Percentiles rank a stretch among this genome's conserved stretches.
These are phyloP conservation scores for Cladosporium colombiae DNA, from an alignment of 2,329 filamentous ascomycete genomes.

Conservation along the genomic window DNA sequence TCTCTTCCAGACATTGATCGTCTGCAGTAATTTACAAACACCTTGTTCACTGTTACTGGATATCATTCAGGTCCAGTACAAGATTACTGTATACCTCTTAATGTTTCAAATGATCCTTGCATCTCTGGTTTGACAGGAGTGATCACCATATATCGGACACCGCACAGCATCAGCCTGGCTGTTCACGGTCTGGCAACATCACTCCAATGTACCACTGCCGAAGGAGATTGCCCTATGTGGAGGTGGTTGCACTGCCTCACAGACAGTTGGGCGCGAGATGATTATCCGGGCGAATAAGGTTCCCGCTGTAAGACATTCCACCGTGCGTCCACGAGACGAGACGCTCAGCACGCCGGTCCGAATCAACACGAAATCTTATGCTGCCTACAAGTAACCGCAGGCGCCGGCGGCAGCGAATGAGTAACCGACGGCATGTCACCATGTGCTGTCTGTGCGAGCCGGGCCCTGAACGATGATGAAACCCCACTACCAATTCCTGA, in stretches of 20 bases:
- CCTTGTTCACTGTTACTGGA: background rate
- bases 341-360: constrained; percentile 12
- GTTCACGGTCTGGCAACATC: background rate
- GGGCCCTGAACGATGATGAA: constrained; percentile 10
- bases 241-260: constrained; percentile 19
- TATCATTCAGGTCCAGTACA: background rate
- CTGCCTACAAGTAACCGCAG: constrained; percentile 5
- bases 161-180: background rate
- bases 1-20: background rate
- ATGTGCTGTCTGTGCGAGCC: constrained; percentile 9
- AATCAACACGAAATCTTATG: constrained; percentile 8
- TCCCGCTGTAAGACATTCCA: constrained; percentile 10
- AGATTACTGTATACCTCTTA: background rate
- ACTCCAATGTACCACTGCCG: constrained; percentile 9
- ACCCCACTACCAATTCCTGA: constrained; percentile 16
- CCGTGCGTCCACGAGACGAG: constrained; percentile 8
- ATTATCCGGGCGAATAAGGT: constrained; percentile 8
- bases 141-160: background rate
- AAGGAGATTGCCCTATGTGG: constrained; percentile 14
- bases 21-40: background rate
- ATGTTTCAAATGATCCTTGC: background rate
- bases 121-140: background rate
- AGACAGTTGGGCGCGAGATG: background rate
- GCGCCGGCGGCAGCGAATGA: constrained; percentile 16
- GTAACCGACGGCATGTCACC: constrained; percentile 6